Conservation (phyloP, 441 rosid species). For the Biscutella laevigata region DNA sequence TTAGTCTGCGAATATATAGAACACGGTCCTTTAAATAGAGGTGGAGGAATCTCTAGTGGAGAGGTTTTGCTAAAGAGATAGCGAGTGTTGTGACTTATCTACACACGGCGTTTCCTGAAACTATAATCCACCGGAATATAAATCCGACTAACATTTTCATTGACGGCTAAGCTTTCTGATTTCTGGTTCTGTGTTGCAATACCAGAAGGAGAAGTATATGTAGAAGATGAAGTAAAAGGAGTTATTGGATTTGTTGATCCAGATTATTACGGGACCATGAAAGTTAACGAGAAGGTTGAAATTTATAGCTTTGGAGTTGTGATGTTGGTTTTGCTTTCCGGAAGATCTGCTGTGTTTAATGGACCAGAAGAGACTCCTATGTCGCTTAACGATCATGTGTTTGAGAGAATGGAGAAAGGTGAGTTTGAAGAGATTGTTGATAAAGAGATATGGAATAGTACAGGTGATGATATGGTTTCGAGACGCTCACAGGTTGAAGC, state of each 20-base stretch:
- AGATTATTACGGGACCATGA: slow-evolving; percentile 13
- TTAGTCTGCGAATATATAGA: slow-evolving; percentile 28
- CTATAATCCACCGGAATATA: slow-evolving; percentile 29
- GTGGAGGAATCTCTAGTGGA: slow-evolving; percentile 1
- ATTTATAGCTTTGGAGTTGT: slow-evolving; percentile 34
- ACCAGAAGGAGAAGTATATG: slow-evolving; percentile 29
- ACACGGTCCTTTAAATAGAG: slow-evolving; percentile 18
- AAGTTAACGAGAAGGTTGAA: slow-evolving; percentile 31
- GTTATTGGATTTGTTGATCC: slow-evolving; percentile 22
- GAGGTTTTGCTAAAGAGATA: slow-evolving; percentile 13
- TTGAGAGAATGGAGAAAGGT: slow-evolving; percentile 14
- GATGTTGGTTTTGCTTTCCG: slow-evolving; percentile 30
- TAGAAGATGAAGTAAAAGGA: slow-evolving; percentile 9
- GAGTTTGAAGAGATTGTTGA: slow-evolving; percentile 22
- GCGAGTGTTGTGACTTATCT: slow-evolving; percentile 31
- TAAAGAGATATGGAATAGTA: slow-evolving; percentile 14
- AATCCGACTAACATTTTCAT: slow-evolving; percentile 22
- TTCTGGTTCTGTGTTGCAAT: slow-evolving; percentile 26
- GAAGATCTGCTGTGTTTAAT: slow-evolving; percentile 22
- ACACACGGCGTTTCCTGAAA: slow-evolving; percentile 32
- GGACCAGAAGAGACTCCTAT: slow-evolving; percentile 10
- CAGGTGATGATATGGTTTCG: slow-evolving; percentile 5
- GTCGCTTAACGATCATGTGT: slow-evolving; percentile 20
- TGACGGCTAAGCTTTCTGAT: slow-evolving; percentile 28
- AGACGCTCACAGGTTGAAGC: slow-evolving; percentile 19